Base-by-base conservation (phyloP, 768 basidiomycete genomes). In the Lactifluus echinatus region DNA sequence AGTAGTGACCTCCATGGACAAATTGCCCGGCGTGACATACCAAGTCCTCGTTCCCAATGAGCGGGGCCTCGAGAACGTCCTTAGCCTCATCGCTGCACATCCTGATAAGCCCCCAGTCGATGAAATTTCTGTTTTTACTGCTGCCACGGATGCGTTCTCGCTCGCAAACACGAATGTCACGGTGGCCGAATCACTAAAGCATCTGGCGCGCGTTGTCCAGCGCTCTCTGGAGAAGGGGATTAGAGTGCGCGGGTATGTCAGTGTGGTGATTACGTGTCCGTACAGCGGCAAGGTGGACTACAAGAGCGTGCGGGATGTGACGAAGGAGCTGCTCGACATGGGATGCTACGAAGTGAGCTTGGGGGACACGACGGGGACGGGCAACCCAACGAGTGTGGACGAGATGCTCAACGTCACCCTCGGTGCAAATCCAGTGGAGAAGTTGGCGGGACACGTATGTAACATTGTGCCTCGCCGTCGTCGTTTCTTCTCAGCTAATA, bases 331-430 rank as follows among this genome's bases (percentile, higher is more conserved):
- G 34, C 58, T 83, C 4, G 83, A 90, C 57, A 93, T 96, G 89
- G 94, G 94, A 0, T 95, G 92, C 67, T 95, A 95, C 68, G 89
- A 98, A 69, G 82, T 94, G 49, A 89, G 89, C 64, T 72, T 97
- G 21, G 93, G 92, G 0, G 95, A 98, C 68, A 98, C 94, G 2
- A 88, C 90, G 2, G 94, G 94, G 0, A 82, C 82, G 46, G 94
- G 88, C 2, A 87, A 84, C 45, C 91, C 93, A 0, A 71, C 74
- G 24, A 79, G 80, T 37, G 79, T 94, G 29, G 70, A 75, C 6
- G 73, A 75, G 60, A 80, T 97, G 74, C 72, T 96, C 46, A 80
- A 84, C 57, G 83, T 81, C 46, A 84, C 91, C 11, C 77, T 78
- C 68, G 79, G 78, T 63, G 71, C 73, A 36, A 74, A 89, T 28